Percentiles rank a stretch among this genome's conserved stretches.
These are phyloP conservation scores for Kuraishia ogatae DNA, from an alignment of 805 yeast genomes.

Conservation along the genomic window DNA sequence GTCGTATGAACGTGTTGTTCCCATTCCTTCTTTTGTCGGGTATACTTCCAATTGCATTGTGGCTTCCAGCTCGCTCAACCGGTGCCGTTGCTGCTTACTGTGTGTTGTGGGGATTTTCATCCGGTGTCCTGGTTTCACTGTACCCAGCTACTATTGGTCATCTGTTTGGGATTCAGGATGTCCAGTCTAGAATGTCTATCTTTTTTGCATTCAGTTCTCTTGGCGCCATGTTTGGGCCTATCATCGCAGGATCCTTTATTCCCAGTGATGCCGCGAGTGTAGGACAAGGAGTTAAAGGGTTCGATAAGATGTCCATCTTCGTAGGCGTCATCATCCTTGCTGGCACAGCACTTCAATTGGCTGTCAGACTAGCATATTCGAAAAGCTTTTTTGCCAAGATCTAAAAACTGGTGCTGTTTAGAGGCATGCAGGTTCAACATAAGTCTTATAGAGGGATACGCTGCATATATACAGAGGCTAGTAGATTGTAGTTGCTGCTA, in stretches of 20 bases:
- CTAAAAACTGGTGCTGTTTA: background rate
- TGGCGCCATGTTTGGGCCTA: constrained; percentile 25
- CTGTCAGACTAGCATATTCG: background rate
- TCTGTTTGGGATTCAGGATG: constrained; percentile 22
- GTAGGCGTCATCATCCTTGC: constrained; percentile 20
- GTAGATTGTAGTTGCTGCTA: background rate
- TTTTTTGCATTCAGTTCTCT: constrained; percentile 19
- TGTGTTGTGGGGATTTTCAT: constrained; percentile 24
- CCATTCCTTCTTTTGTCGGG: constrained; percentile 20
- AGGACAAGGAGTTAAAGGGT: constrained; percentile 14
- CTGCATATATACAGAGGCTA: too few species aligned
- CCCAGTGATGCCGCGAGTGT: constrained; percentile 12
- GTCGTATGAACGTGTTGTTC: constrained; percentile 32
- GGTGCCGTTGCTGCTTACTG: constrained; percentile 15
- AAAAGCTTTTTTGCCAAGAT: background rate
- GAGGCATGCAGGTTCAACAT: background rate
- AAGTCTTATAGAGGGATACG: background rate
- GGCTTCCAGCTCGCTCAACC: constrained; percentile 21
- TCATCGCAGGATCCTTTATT: constrained; percentile 24
- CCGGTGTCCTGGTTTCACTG: constrained; percentile 25
- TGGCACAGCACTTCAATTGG: background rate
- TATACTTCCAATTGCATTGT: constrained; percentile 20
- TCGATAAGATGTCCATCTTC: constrained; percentile 20
- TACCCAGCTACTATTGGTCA: constrained; percentile 25
- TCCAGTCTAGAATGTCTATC: constrained; percentile 20